Conservation (phyloP, 1,284 basidiomycete genomes). For the Microbotryum intermedium region DNA sequence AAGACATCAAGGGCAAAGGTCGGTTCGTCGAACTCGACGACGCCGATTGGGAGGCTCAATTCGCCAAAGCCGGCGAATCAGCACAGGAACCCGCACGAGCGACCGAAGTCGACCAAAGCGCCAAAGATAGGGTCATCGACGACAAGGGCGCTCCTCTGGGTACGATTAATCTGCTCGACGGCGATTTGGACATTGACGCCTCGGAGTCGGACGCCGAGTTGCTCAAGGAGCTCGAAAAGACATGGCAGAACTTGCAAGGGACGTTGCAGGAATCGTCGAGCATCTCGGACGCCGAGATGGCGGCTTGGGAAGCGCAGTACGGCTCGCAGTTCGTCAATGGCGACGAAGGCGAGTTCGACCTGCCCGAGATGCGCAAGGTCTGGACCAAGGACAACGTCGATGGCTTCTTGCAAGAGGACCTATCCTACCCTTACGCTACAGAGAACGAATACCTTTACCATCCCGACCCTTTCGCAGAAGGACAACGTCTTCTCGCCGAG, state of each 20-base stretch:
- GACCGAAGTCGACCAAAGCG: slow-evolving; percentile 47
- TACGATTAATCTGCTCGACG: slow-evolving; percentile 44
- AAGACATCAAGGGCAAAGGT: slow-evolving; percentile 22
- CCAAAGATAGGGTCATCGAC: slow-evolving; percentile 42
- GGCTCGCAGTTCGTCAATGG: slow-evolving; percentile 31
- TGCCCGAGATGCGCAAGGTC: slow-evolving; percentile 3
- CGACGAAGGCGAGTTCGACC: slow-evolving; percentile 9
- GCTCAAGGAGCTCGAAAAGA: slow-evolving; percentile 37
- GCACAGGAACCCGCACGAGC: slow-evolving; percentile 15
- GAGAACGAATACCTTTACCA: slow-evolving; percentile 59
- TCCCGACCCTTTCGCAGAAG: slow-evolving; percentile 45
- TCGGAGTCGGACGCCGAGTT: slow-evolving; percentile 40
- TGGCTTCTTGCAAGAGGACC: slow-evolving; percentile 27
- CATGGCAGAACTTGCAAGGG: slow-evolving; percentile 31
- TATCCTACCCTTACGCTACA: slow-evolving; percentile 30
- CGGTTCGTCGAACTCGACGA: slow-evolving; percentile 36
- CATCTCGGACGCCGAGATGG: slow-evolving; percentile 59
- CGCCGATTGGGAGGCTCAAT: slow-evolving; percentile 69
- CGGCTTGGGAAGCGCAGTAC: slow-evolving; percentile 34
- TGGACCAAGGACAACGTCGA: slow-evolving; percentile 33
- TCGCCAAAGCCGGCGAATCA: slow-evolving; percentile 64
- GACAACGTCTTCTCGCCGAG: slow-evolving; percentile 54
- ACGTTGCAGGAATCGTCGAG: slow-evolving; percentile 44
- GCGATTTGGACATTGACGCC: slow-evolving; percentile 39
- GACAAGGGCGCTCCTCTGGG: no score